phyloP scores from a whole-genome alignment of 345 rosid genomes.

The Combretum micranthum region DNA sequence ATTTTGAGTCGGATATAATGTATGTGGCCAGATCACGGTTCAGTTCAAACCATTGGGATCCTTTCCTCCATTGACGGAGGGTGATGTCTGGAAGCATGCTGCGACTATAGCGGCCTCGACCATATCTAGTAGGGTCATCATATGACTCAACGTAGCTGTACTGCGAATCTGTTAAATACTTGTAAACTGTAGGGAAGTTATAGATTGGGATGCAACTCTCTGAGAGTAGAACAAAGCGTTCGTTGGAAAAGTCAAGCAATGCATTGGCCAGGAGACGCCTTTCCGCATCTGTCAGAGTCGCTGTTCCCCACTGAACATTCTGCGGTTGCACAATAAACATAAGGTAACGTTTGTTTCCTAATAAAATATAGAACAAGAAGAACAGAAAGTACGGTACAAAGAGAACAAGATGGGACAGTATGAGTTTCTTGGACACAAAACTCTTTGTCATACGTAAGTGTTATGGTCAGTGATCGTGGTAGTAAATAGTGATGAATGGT shows the following conservation, averaged over 20 bases:
- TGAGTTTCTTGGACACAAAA: too few species aligned
- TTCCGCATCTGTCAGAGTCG: slow-evolving; percentile 66
- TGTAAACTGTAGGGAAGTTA: slow-evolving; percentile 73
- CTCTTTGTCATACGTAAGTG: too few species aligned
- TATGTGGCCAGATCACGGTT: slow-evolving; percentile 59
- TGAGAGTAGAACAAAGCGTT: slow-evolving; percentile 81
- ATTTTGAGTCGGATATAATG: slow-evolving; percentile 60
- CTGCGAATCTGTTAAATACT: slow-evolving; percentile 49
- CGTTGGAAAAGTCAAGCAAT: slow-evolving; percentile 74
- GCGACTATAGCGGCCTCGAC: slow-evolving; percentile 86
- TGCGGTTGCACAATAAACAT: slow-evolving; percentile 27
- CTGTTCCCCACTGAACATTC: slow-evolving; percentile 78
- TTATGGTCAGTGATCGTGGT: too few species aligned
- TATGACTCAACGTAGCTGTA: slow-evolving; percentile 74
- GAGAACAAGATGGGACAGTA: too few species aligned
- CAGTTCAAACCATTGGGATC: slow-evolving; percentile 91
- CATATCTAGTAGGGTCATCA: slow-evolving; percentile 82
- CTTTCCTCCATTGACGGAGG: slow-evolving; percentile 84
- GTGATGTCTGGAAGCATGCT: slow-evolving; percentile 76
- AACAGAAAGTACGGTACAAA: too few species aligned
- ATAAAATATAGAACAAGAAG: too few species aligned
- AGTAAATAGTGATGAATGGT: too few species aligned
- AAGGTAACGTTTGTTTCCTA: too few species aligned
- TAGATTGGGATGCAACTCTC: slow-evolving; percentile 88
- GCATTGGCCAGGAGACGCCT: slow-evolving; percentile 88